These are phyloP conservation scores for Peltaster fructicola DNA, from an alignment of 2,329 filamentous ascomycete species.

Conservation along the genomic window DNA sequence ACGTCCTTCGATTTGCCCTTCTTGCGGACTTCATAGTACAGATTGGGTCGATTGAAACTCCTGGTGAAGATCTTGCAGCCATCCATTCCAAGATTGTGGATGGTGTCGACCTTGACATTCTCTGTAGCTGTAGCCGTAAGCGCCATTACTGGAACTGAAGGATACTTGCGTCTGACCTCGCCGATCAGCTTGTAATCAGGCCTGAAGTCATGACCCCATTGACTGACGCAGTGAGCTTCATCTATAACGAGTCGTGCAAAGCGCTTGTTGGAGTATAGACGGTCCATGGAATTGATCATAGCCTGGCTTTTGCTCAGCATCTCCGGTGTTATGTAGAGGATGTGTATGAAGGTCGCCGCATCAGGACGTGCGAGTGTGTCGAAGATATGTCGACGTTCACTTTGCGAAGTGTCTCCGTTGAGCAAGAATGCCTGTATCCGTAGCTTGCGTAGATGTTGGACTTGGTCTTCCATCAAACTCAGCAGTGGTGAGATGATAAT, in stretches of 20 bases:
- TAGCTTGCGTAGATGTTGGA: slow-evolving; percentile 58
- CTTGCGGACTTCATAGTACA: slow-evolving; percentile 66
- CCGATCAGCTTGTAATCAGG: slow-evolving; percentile 87
- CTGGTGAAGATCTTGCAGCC: slow-evolving; percentile 67
- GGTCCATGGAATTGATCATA: slow-evolving; percentile 48
- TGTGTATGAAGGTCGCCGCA: slow-evolving; percentile 61
- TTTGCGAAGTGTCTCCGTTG: slow-evolving; percentile 54
- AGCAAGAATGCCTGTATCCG: slow-evolving; percentile 65
- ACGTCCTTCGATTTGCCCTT: slow-evolving; percentile 47
- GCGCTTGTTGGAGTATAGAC: slow-evolving; percentile 50
- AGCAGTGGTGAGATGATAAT: slow-evolving; percentile 88
- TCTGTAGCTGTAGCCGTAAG: slow-evolving; percentile 88
- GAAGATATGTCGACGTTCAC: slow-evolving; percentile 50
- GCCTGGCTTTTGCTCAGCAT: slow-evolving; percentile 72
- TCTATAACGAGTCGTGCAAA: slow-evolving; percentile 90
- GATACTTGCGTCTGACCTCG: slow-evolving; percentile 52
- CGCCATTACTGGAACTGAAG: slow-evolving; percentile 76
- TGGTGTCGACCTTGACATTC: slow-evolving; percentile 81
- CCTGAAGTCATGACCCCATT: slow-evolving; percentile 97
- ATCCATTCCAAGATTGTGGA: slow-evolving; percentile 72
- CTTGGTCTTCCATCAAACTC: slow-evolving; percentile 95
- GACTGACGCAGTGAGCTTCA: slow-evolving; percentile 97
- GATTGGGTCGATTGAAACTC: slow-evolving; percentile 92
- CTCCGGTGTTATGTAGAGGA: slow-evolving; percentile 91
- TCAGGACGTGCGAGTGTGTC: slow-evolving; percentile 41